Evolutionary conservation across 768 basidiomycete species (phyloP).

Genomic region (Nevesoporus exiguus): DNA sequence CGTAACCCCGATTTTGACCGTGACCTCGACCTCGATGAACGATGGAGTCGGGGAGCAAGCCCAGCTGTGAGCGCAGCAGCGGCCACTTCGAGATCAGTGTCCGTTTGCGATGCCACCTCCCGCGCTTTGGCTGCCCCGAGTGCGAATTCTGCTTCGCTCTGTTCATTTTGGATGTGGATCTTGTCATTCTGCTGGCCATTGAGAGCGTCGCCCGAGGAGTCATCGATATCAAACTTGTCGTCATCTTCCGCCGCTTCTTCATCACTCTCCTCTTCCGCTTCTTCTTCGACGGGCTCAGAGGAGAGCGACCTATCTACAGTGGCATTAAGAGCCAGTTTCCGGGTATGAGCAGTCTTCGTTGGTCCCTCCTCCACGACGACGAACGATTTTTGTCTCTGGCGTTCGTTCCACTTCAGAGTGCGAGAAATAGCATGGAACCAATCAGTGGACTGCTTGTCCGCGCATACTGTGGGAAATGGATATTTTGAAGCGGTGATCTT

Average conservation of each 20-base stretch:
- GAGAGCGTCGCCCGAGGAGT: conserved; percentile 63
- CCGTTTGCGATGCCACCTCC: conserved; percentile 25
- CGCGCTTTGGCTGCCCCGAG: conserved; percentile 29
- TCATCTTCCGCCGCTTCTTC: conserved; percentile 56
- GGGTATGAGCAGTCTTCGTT: conserved; percentile 36
- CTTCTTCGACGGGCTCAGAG: conserved; percentile 35
- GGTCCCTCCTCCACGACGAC: conserved; percentile 94
- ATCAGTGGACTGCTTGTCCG: conserved; percentile 95
- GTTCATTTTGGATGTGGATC: conserved; percentile 12
- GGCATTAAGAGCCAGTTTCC: conserved; percentile 12
- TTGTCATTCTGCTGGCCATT: neutral
- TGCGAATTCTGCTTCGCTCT: conserved; percentile 10
- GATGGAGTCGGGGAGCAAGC: conserved; percentile 28
- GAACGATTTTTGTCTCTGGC: conserved; percentile 97
- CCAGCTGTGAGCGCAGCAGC: conserved; percentile 33
- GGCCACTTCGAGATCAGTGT: conserved; percentile 30
- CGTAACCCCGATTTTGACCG: conserved; percentile 36
- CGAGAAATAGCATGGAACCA: conserved; percentile 98
- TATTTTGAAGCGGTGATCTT: conserved; percentile 96
- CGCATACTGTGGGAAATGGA: conserved; percentile 98
- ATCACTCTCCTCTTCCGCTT: conserved; percentile 38
- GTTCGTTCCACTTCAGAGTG: conserved; percentile 98
- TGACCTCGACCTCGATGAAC: conserved; percentile 31
- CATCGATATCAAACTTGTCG: conserved; percentile 91
- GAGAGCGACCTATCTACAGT: conserved; percentile 7